phyloP scores from a whole-genome alignment of 495 filamentous ascomycete genomes.

The Lepraria neglecta region DNA sequence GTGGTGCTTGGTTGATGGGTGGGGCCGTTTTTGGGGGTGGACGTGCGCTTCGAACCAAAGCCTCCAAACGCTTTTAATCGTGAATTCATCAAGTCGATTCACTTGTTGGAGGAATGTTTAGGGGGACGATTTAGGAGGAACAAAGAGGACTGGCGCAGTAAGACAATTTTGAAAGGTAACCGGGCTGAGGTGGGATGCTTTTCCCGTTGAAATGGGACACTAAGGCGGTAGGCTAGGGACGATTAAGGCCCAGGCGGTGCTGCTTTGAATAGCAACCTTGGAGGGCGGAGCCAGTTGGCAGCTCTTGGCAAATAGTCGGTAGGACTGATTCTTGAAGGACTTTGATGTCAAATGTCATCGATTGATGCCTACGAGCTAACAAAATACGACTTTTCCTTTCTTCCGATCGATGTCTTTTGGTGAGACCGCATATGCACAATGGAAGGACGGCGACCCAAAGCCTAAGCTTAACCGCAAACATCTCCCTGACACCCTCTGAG shows the following conservation, averaged over 20 bases:
- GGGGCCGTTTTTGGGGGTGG: constrained; percentile 27
- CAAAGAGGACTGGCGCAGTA: constrained; percentile 6
- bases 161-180: background rate
- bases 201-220: background rate
- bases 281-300: constrained; percentile 7
- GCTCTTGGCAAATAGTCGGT: background rate
- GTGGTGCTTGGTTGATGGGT: constrained; percentile 35
- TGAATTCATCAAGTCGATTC: constrained; percentile 45
- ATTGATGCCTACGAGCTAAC: no score
- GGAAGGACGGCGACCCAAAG: background rate
- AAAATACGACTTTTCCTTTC: background rate
- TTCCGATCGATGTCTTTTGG: background rate
- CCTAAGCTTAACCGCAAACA: constrained; percentile 3
- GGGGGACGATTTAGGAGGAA: background rate
- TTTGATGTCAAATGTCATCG: background rate
- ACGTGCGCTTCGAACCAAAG: constrained; percentile 44
- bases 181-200: constrained; percentile 10
- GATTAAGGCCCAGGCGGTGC: constrained; percentile 4
- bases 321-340: background rate
- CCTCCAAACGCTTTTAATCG: constrained; percentile 42
- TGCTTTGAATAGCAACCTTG: constrained; percentile 6
- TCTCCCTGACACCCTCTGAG: background rate
- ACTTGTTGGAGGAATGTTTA: background rate
- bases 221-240: constrained; percentile 6
- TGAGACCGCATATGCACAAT: constrained; percentile 8